Evolutionary conservation across 1,284 basidiomycete genomes (phyloP).

Genomic region (Apiotrichum mycotoxinovorans): DNA sequence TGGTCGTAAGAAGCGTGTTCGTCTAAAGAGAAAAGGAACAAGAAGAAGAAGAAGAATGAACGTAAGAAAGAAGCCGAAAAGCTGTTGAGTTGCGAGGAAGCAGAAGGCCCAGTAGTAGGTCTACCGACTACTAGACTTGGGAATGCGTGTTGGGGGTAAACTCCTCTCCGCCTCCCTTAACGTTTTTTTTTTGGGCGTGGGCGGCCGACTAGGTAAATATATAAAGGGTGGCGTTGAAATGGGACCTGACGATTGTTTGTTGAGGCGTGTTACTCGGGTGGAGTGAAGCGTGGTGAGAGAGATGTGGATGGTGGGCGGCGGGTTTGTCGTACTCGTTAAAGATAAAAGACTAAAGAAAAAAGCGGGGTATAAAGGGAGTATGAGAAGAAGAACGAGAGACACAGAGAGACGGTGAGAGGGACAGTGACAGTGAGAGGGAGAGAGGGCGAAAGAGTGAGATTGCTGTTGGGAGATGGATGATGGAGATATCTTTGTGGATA

Average conservation of each 20-base stretch:
- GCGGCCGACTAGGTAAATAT: no score
- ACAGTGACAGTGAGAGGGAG: not conserved
- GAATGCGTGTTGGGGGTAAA: no score
- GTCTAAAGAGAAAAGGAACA: not conserved
- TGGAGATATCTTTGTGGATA: no score
- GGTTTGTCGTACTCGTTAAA: no score
- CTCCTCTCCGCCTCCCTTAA: no score
- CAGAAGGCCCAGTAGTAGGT: no score
- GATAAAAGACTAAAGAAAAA: not conserved
- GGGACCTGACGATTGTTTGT: no score
- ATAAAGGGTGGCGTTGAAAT: not conserved
- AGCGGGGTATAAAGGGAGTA: not conserved
- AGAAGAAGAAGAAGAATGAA: not conserved
- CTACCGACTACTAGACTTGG: no score
- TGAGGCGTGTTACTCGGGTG: not conserved
- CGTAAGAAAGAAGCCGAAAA: no score
- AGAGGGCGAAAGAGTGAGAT: not conserved
- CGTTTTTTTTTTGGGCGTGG: no score
- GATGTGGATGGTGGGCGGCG: not conserved
- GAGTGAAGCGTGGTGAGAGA: not conserved
- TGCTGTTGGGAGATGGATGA: no score
- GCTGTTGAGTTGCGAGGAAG: no score
- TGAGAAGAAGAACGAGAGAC: not conserved
- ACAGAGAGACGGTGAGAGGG: not conserved
- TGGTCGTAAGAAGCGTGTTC: conserved; percentile 7